These are phyloP conservation scores for Halophytophthora batemanensis DNA, from an alignment of 352 stramenopile species.

Conservation along the genomic window DNA sequence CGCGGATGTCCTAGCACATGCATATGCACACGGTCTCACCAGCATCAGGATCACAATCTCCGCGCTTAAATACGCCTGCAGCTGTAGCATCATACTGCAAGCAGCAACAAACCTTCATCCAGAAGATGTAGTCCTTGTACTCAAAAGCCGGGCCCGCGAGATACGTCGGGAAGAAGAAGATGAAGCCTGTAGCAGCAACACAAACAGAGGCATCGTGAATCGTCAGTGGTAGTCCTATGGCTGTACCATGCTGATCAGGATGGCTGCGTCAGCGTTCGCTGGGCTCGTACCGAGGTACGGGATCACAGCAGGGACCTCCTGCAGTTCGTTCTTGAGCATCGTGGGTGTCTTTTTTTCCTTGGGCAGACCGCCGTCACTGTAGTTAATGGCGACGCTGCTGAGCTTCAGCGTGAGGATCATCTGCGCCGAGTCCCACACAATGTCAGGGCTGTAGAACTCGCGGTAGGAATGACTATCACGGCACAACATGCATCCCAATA, in stretches of 20 bases:
- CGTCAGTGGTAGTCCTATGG: not conserved
- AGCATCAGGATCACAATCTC: not conserved
- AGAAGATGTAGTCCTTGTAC: constrained; percentile 83
- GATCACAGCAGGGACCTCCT: constrained; percentile 54
- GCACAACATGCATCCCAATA: not conserved
- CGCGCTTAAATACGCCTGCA: not conserved
- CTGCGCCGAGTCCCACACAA: constrained; percentile 83
- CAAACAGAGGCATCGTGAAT: not conserved
- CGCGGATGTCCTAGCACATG: constrained; percentile 39
- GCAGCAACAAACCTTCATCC: constrained; percentile 54
- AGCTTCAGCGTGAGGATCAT: constrained; percentile 88
- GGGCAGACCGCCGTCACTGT: constrained; percentile 65
- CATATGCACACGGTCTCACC: not conserved
- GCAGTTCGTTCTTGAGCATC: constrained; percentile 75
- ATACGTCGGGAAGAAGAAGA: constrained; percentile 89
- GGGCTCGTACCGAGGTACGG: constrained; percentile 61
- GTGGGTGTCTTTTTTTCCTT: constrained; percentile 73
- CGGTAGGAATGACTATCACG: constrained; percentile 75
- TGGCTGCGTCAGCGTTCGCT: not conserved
- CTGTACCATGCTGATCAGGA: not conserved
- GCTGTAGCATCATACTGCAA: not conserved
- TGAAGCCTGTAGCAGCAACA: constrained; percentile 44
- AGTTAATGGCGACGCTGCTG: constrained; percentile 77
- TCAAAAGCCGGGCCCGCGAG: constrained; percentile 79
- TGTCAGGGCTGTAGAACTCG: constrained; percentile 73